A percentile compares a stretch with the other conserved stretches of the same genome.
Conservation (phyloP, 2,329 filamentous ascomycete genomes). For the Aschersonia sp. region DNA sequence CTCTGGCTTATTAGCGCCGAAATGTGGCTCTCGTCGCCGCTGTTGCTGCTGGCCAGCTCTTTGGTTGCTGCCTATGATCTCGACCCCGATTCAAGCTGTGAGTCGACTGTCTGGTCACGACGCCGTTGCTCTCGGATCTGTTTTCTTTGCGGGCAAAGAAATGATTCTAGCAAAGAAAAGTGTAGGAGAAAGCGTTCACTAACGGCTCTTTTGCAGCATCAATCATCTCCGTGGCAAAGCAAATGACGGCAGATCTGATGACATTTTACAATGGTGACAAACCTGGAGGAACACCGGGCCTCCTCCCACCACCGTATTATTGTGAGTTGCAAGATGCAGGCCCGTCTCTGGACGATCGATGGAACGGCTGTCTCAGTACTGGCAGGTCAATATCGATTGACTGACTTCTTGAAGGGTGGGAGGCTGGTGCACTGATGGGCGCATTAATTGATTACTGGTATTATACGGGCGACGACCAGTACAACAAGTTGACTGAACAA, state of each 20-base stretch:
- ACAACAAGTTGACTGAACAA: conserved; percentile 52
- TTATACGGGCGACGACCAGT: conserved; percentile 59
- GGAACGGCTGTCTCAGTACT: not conserved
- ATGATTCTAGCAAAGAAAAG: too few species aligned
- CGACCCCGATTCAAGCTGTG: conserved; percentile 21
- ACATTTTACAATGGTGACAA: conserved; percentile 29
- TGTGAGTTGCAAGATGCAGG: conserved; percentile 21
- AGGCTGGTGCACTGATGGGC: conserved; percentile 58
- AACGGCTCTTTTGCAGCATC: conserved; percentile 24
- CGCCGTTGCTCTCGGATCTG: not conserved
- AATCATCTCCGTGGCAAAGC: conserved; percentile 30
- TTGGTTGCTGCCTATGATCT: conserved; percentile 20
- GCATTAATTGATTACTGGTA: conserved; percentile 74
- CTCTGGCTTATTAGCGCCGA: not conserved
- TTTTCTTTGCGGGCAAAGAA: too few species aligned
- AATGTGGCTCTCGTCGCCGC: not conserved
- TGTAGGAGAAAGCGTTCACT: not conserved
- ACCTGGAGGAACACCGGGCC: conserved; percentile 33
- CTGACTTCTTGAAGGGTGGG: conserved; percentile 41
- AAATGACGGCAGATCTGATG: conserved; percentile 35
- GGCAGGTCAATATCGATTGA: not conserved
- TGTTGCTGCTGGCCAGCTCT: conserved; percentile 6
- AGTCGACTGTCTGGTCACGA: conserved; percentile 4
- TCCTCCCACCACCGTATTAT: conserved; percentile 39
- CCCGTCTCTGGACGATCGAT: too few species aligned